phyloP scores from a whole-genome alignment of 2,329 filamentous ascomycete species.

The Alternaria atra region DNA sequence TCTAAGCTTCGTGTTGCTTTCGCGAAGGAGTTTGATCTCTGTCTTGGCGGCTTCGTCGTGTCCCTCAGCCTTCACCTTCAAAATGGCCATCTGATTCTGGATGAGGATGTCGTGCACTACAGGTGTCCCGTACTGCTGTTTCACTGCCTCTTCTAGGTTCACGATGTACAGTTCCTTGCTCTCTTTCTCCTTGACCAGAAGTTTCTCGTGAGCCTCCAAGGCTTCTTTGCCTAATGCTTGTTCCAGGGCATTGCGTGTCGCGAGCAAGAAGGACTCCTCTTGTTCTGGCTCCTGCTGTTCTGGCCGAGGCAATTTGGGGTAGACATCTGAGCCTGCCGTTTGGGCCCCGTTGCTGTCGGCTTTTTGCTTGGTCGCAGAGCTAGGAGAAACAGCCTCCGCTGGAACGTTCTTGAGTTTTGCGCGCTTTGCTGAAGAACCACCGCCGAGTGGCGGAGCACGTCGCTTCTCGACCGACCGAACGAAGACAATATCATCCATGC shows the following conservation, averaged over 20 bases:
- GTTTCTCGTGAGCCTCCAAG: neutral
- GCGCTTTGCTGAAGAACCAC: neutral
- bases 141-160: slow-evolving; percentile 7
- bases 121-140: neutral
- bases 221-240: slow-evolving; percentile 5
- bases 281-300: neutral
- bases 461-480: slow-evolving; percentile 1
- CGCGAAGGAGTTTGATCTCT: slow-evolving; percentile 3
- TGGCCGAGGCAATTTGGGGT: neutral
- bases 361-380: neutral
- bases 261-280: slow-evolving; percentile 1
- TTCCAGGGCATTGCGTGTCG: slow-evolving; percentile 5
- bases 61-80: slow-evolving; percentile 3
- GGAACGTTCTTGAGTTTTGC: neutral
- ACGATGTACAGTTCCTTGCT: slow-evolving; percentile 6
- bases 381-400: neutral
- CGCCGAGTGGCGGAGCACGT: neutral
- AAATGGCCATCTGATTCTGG: neutral
- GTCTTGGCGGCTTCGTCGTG: slow-evolving; percentile 1
- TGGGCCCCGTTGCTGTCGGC: too few species aligned
- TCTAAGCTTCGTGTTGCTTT: slow-evolving; percentile 3
- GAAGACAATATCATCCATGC: neutral
- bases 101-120: neutral
- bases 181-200: slow-evolving; percentile 1
- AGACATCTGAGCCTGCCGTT: neutral